These are phyloP conservation scores for Aspergillus kassunensis DNA, from an alignment of 495 filamentous ascomycete genomes.

Conservation along the genomic window DNA sequence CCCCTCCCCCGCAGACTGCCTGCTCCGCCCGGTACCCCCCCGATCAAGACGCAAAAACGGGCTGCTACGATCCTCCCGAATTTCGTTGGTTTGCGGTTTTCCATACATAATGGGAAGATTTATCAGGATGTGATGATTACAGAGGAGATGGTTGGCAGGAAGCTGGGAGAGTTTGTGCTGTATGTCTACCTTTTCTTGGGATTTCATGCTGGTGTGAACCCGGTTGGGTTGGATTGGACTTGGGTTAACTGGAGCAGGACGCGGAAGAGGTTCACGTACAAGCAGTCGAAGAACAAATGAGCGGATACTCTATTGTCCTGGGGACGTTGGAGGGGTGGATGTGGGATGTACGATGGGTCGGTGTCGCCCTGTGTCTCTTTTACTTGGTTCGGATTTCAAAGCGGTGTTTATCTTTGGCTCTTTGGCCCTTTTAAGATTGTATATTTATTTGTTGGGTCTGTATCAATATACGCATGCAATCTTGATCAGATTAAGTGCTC, in stretches of 20 bases:
- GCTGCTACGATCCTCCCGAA: slow-evolving; percentile 91
- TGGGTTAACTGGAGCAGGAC: slow-evolving; percentile 57
- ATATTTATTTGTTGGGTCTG: slow-evolving; percentile 4
- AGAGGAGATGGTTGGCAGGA: slow-evolving; percentile 98
- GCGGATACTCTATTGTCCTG: not conserved
- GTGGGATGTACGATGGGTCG: not conserved
- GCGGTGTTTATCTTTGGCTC: not conserved
- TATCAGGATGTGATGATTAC: slow-evolving; percentile 87
- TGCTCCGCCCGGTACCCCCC: slow-evolving; percentile 58
- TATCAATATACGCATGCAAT: slow-evolving; percentile 2
- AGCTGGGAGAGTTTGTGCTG: slow-evolving; percentile 91
- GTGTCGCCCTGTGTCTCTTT: not conserved
- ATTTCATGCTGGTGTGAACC: not conserved
- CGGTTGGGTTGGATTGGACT: too few relatives aligned
- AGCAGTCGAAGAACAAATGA: slow-evolving; percentile 73
- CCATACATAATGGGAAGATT: slow-evolving; percentile 91
- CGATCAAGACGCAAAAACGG: slow-evolving; percentile 86
- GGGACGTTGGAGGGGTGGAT: not conserved
- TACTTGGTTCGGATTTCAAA: not conserved
- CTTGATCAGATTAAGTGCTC: too few relatives aligned
- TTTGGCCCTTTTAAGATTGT: not conserved
- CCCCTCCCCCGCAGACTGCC: slow-evolving; percentile 39
- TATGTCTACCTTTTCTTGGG: slow-evolving; percentile 46
- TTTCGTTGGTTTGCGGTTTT: slow-evolving; percentile 91
- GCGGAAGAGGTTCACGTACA: slow-evolving; percentile 79